Evolutionary conservation across 495 filamentous ascomycete species (phyloP), one percentile per base, ranked within the genome.

Genomic region (Geoglossum glabrum): DNA sequence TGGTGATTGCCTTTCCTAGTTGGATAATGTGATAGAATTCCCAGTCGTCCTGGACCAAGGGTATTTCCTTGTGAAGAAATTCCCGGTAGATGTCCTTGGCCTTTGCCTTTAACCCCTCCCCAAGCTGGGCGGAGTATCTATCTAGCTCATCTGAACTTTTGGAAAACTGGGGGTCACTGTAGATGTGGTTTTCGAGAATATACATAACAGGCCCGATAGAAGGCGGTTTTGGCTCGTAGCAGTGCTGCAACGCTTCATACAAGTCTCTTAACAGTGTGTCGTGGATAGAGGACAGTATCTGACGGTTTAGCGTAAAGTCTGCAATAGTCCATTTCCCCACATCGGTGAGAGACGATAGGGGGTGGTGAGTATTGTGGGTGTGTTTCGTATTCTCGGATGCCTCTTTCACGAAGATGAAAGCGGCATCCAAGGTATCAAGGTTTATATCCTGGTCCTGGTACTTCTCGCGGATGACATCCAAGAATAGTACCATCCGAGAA

Each of bases 241-340:
- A 93, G 63, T 85, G 82, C 72, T 88, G 83, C 66, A 96, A 74
- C 15, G 84, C 72, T 55, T 87, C 84, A 69, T 85, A 96, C 25
- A 99, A 75, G 60, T 97, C 93, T 47, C 93, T 79, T 51, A 95
- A 71, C 38, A 99, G 69, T 17, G 82, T 81, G 59, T 94, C 88
- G 63, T 97, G 80, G 11, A 96, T 70, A 57, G 79, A 79, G 36
- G 76, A 73, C 0, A 97, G 74, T 23, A 86, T 76, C 62, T 84
- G 78, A 60, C 84, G 85, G 71, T 89, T 87, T 27, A 83, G 68
- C 4, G 79, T 75, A 62, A 81, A 81, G 68, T 97, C 93, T 33
- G 79, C 69, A 27, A 94, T 69, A 1, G 88, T 87, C 93, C 93
- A 99, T 57, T 76, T 77, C 7, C 64, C 68, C 51, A 79, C 71